Evolutionary conservation across 192 early-diverging fungal species (phyloP).

Genomic region (Lunasporangiospora selenospora): DNA sequence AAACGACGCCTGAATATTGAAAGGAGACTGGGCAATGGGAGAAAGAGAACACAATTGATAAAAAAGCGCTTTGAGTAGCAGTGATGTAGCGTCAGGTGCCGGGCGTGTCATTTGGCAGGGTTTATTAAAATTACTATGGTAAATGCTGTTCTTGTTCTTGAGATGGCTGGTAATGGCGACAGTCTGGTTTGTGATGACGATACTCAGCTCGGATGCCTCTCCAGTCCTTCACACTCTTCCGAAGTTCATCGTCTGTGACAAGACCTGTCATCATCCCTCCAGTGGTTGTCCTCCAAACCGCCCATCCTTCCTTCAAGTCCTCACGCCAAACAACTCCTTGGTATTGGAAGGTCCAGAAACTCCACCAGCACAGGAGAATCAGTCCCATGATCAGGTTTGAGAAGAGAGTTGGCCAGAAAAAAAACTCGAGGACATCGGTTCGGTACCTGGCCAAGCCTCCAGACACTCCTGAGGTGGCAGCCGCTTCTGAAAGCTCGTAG

Average conservation of each 20-base stretch:
- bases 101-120: no score
- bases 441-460: conserved; percentile 32
- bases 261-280: conserved; percentile 43
- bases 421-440: conserved; percentile 39
- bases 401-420: conserved; percentile 46
- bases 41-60: no score
- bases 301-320: conserved; percentile 59
- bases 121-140: no score
- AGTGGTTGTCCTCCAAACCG: conserved; percentile 53
- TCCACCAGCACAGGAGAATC: conserved; percentile 59
- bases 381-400: conserved; percentile 51
- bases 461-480: not conserved
- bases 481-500: conserved; percentile 17
- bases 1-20: no score
- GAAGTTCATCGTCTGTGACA: conserved; percentile 38
- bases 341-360: conserved; percentile 66
- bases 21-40: no score
- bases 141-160: no score
- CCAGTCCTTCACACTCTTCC: conserved; percentile 48
- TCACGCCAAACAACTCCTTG: conserved; percentile 59
- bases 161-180: no score
- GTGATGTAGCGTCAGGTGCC: no score
- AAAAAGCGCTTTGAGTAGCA: no score
- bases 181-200: conserved; percentile 8
- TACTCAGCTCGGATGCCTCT: conserved; percentile 2